Percentiles rank a stretch among this genome's conserved stretches.
phyloP scores from a whole-genome alignment of 805 yeast species.

The Myxozyma udenii region DNA sequence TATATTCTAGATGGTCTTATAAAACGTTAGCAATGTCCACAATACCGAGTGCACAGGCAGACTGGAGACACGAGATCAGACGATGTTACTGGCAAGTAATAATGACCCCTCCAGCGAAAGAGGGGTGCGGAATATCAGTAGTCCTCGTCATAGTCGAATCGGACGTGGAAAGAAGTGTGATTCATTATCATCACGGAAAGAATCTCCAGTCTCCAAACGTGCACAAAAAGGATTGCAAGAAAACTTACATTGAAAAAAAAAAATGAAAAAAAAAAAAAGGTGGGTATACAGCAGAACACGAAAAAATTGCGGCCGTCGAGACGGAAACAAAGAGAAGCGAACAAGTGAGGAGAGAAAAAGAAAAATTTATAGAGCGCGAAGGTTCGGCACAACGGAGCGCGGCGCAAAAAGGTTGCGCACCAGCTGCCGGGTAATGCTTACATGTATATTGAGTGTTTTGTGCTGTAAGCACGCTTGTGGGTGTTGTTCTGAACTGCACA shows the following conservation, averaged over 20 bases:
- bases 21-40: too few relatives aligned
- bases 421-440: too few relatives aligned
- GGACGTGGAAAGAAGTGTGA: conserved; percentile 29
- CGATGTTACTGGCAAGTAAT: conserved; percentile 31
- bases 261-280: background rate
- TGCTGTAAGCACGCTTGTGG: too few relatives aligned
- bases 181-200: conserved; percentile 19
- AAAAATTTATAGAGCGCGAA: conserved; percentile 3
- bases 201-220: too few relatives aligned
- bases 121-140: conserved; percentile 12
- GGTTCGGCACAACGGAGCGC: too few relatives aligned
- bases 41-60: too few relatives aligned
- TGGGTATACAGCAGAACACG: background rate
- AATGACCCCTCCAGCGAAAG: conserved; percentile 28
- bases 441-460: too few relatives aligned
- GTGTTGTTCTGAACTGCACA: too few relatives aligned
- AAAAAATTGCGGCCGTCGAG: background rate
- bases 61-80: conserved; percentile 23
- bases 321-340: background rate
- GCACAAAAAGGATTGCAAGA: too few relatives aligned
- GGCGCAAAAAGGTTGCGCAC: too few relatives aligned
- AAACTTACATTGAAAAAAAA: background rate
- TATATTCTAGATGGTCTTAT: too few relatives aligned
- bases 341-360: background rate
- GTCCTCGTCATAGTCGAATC: conserved; percentile 32